Base-by-base conservation (phyloP, 139 green algal species). In the Chlamydomonas sp. region DNA sequence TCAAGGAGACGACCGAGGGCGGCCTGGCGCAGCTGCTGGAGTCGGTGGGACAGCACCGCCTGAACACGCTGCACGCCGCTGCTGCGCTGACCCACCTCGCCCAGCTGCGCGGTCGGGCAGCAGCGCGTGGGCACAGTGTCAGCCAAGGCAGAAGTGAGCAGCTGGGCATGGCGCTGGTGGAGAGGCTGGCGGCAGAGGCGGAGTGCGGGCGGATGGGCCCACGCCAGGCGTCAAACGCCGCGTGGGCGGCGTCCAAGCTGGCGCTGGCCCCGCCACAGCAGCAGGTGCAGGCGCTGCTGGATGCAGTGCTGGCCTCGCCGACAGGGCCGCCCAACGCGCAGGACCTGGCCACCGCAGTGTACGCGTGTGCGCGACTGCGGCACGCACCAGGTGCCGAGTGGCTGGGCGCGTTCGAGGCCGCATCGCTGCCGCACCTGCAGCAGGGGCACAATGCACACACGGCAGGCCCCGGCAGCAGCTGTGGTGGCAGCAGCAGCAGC, bases 401-500 rank as follows among this genome's bases (percentile, higher is more conserved):
- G 39, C 13, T 50, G 10, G 13, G 39, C 13, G 39, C 10, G 8
- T 50, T 50, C 13, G 39, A 50, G 67, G 35, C 29, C 30, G 3
- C 24, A 36, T 28, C 0, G 67, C 70, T 20, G 38, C 69, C 4
- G 70, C 35, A 63, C 65, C 65, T 37, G 29, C 48, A 48, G 65
- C 54, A 35, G 39, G 43, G 8, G 57, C 36, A 31, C 26, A 13
- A 8, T 50, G 39, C 13, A n/a, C 39, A 50, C 10, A 50, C 39
- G 13, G 39, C n/a, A 62, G 35, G 47, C 8, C n/a, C 2, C 37
- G 37, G 49, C n/a, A 54, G 28, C 35, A n/a, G 28, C 3, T 34
- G 35, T 48, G 70, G 60, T 33, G 73, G 57, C 69, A 68, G 13
- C 58, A 70, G 58, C 59, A 72, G 71, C 60, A 49, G 34, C 31